Base-by-base conservation (phyloP, 257 asterid species). In the Solanum paucissectum region DNA sequence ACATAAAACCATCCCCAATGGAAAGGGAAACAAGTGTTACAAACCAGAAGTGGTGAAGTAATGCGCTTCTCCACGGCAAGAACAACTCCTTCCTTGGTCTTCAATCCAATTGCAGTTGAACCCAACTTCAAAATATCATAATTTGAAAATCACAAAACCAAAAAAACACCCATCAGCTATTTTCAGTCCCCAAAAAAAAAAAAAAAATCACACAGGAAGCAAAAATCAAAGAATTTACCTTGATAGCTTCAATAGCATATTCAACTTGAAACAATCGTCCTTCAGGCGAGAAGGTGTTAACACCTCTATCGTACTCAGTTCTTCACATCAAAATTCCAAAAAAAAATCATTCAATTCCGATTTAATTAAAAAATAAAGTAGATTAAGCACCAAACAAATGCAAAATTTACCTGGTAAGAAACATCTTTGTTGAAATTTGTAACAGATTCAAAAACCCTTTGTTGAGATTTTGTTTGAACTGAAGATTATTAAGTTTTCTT, bases 221-320 rank as follows among this genome's bases (percentile, higher is more conserved):
- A 2, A 12, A 7, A 8, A 2, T 40, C 20, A 11, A 74, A 20
- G 7, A 73, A 36, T 0, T 5, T 86, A 96, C 98, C 96, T 96
- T 96, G 84, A 96, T 96, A n/a, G 98, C 98, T 87, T 96, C 99
- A 90, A 96, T 96, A 52, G 98, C 99, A 86, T 96, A 95, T 86
- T 95, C 98, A 38, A 95, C 98, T 91, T 94, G 99, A 91, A 96
- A 96, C 93, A 96, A 91, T 74, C 98, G 95, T 64, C 98, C 99
- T 93, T 96, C 99, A 9, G 98, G 99, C 1, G 99, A 96, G 88
- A 96, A 96, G 77, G 99, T 96, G 92, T 96, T 94, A 42, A 95
- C 98, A 89, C 98, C 98, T 90, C 98, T 91, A 90, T 95, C 99
- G 87, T 96, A 96, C 93, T 95, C 99, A 58, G 98, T 95, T 95